Conservation (phyloP, 805 yeast species). For the Candida hispaniensis region DNA sequence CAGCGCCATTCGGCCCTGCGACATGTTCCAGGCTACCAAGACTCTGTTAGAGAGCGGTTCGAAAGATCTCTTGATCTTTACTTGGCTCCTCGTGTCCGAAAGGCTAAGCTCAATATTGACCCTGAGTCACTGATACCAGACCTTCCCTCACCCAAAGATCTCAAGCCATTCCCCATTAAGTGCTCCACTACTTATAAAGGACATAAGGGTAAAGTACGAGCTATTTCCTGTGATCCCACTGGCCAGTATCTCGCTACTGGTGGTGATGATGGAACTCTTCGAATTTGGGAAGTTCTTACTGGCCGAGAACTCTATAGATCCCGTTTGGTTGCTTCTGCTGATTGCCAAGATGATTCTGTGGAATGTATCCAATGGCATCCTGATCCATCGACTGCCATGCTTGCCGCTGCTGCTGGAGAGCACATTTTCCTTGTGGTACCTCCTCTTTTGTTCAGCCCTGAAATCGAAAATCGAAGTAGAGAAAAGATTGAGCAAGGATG, state of each 20-base stretch:
- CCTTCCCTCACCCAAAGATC: conserved; percentile 90
- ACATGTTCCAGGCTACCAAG: conserved; percentile 87
- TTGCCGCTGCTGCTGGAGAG: conserved; percentile 80
- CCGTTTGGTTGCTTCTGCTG: conserved; percentile 29
- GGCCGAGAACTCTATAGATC: conserved; percentile 80
- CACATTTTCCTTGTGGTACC: conserved; percentile 71
- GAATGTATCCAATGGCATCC: conserved; percentile 90
- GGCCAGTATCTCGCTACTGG: conserved; percentile 97
- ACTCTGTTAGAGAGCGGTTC: conserved; percentile 76
- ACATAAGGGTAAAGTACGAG: conserved; percentile 71
- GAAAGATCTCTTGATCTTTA: conserved; percentile 91
- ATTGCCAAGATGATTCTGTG: conserved; percentile 57
- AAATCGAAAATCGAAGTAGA: conserved; percentile 70
- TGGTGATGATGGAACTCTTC: conserved; percentile 88
- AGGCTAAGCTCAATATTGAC: conserved; percentile 80
- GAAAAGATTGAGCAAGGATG: conserved; percentile 79
- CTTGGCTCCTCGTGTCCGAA: conserved; percentile 91
- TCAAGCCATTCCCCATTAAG: conserved; percentile 91
- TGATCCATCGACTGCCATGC: conserved; percentile 41
- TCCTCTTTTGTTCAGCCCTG: conserved; percentile 73
- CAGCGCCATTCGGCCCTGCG: conserved; percentile 73
- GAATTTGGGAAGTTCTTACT: conserved; percentile 93
- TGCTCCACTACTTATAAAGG: conserved; percentile 79
- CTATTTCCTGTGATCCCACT: conserved; percentile 72
- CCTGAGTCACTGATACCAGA: conserved; percentile 95